A percentile compares a stretch with the other conserved stretches of the same genome.
Conservation (phyloP, 345 rosid species). For the Eucalyptus marginata region DNA sequence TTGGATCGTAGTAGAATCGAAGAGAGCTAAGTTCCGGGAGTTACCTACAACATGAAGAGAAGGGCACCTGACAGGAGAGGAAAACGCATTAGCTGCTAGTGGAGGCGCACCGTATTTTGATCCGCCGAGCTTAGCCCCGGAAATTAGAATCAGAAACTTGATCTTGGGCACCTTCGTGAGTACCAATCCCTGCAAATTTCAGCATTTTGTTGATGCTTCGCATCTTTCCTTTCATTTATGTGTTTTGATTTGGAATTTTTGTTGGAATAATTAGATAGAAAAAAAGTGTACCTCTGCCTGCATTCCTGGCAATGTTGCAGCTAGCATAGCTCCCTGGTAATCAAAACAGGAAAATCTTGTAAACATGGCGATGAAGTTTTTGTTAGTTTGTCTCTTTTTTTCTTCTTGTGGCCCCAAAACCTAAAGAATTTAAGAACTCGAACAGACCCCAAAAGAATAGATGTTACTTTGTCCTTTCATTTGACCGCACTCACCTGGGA, state of each 20-base stretch:
- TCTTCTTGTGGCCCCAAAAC: background rate
- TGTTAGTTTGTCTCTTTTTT: background rate
- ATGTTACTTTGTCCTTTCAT: background rate
- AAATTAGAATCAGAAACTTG: conserved; percentile 35
- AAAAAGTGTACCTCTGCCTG: conserved; percentile 15
- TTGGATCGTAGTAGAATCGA: background rate
- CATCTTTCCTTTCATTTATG: background rate
- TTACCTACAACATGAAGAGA: conserved; percentile 58
- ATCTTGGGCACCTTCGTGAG: conserved; percentile 35
- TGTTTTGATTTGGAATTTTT: too few species aligned
- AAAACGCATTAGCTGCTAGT: conserved; percentile 36
- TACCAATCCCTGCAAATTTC: conserved; percentile 1
- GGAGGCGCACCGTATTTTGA: conserved; percentile 27
- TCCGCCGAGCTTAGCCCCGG: conserved; percentile 30
- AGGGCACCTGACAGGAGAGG: conserved; percentile 35
- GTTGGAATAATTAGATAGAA: background rate
- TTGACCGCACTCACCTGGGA: conserved; percentile 24
- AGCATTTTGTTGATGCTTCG: background rate
- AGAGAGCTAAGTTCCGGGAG: background rate
- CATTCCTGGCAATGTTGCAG: conserved; percentile 40
- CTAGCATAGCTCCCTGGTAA: conserved; percentile 23
- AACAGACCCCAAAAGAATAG: background rate
- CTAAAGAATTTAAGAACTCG: background rate
- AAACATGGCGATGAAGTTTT: background rate
- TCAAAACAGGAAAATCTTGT: background rate